A percentile compares a stretch with the other conserved stretches of the same genome.
Conservation (phyloP, 331 rosid species). For the Malus hybrid region DNA sequence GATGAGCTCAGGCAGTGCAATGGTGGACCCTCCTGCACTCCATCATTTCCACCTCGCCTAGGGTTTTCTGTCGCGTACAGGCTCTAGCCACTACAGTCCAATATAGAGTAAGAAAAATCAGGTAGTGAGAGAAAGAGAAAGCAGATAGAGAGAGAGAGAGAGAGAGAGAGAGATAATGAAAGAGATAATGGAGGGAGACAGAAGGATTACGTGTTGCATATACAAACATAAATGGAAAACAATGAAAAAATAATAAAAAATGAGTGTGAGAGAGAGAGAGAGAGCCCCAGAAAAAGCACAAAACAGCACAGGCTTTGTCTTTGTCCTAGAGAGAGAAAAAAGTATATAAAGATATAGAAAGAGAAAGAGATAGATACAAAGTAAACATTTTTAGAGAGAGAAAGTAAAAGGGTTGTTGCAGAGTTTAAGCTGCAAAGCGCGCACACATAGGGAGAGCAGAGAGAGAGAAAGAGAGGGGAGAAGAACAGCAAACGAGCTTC, state of each 20-base stretch:
- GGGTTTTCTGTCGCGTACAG: slow-evolving; percentile 14
- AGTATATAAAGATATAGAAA: slow-evolving; percentile 5
- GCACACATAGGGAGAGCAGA: background rate
- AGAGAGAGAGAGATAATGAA: background rate
- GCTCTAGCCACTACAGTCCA: slow-evolving; percentile 11
- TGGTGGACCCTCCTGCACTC: background rate
- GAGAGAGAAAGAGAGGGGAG: background rate
- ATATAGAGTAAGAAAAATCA: background rate
- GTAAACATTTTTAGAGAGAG: slow-evolving; percentile 27
- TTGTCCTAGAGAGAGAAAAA: slow-evolving; percentile 22
- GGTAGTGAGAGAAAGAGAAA: slow-evolving; percentile 6
- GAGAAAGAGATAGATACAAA: slow-evolving; percentile 8
- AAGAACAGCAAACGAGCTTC: background rate
- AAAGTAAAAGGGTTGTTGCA: slow-evolving; percentile 24
- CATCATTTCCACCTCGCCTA: background rate
- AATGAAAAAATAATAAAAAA: background rate
- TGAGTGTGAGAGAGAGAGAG: background rate
- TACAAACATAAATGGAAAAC: background rate
- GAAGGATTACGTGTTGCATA: slow-evolving; percentile 1
- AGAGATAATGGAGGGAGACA: background rate
- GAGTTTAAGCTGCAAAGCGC: slow-evolving; percentile 17
- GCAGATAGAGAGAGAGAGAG: background rate
- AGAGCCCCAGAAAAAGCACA: slow-evolving; percentile 8
- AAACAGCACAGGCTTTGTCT: slow-evolving; percentile 29
- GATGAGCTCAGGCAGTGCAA: background rate